Conservation (phyloP, 441 rosid species). For the Mallotus repandus region DNA sequence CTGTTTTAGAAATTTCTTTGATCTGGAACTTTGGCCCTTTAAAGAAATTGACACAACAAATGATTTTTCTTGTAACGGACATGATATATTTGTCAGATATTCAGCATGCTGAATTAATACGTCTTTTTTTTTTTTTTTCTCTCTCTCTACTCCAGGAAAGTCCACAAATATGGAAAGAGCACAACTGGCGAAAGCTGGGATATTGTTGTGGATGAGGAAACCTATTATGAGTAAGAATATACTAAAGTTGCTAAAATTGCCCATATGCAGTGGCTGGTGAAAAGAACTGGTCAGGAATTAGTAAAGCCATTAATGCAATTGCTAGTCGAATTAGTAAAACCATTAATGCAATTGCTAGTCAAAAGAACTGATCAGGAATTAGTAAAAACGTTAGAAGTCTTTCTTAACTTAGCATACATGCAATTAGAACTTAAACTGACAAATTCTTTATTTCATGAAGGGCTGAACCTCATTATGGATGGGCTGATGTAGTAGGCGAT, state of each 20-base stretch:
- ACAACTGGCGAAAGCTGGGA: slow-evolving; percentile 99
- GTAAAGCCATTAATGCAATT: background rate
- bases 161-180: slow-evolving; percentile 96
- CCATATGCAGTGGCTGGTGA: background rate
- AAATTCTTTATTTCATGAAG: slow-evolving; percentile 37
- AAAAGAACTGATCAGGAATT: no score
- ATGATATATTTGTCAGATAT: no score
- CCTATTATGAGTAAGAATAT: slow-evolving; percentile 79
- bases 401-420: no score
- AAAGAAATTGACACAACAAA: background rate
- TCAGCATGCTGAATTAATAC: no score
- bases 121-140: no score
- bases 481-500: slow-evolving; percentile 95
- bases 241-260: background rate
- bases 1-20: background rate
- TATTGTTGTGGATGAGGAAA: slow-evolving; percentile 92
- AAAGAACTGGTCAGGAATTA: background rate
- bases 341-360: no score
- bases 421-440: background rate
- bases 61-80: no score
- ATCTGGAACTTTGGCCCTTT: background rate
- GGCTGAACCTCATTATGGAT: slow-evolving; percentile 93
- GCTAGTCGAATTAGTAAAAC: no score
- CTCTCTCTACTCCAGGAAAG: slow-evolving; percentile 56
- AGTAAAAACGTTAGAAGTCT: no score